Percentiles rank a stretch among this genome's conserved stretches.
These are phyloP conservation scores for Microglena sp. DNA, from an alignment of 139 green algal species.

Conservation along the genomic window DNA sequence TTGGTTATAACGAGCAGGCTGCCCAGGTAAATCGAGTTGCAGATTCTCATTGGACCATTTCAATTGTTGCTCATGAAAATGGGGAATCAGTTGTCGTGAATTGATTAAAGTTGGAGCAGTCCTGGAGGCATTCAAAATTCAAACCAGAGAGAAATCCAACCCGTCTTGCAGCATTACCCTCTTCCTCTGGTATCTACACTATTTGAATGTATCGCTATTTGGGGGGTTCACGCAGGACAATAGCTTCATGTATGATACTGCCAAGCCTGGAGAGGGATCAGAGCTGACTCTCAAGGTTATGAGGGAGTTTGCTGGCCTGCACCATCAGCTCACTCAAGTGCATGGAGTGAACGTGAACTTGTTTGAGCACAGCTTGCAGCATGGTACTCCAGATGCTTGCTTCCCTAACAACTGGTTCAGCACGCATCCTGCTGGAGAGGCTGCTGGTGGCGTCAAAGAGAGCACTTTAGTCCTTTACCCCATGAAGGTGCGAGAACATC, in stretches of 20 bases:
- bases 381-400: slow-evolving; percentile 85
- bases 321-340: slow-evolving; percentile 70
- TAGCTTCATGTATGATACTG: slow-evolving; percentile 71
- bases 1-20: slow-evolving; percentile 88
- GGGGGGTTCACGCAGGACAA: slow-evolving; percentile 69
- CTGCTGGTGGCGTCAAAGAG: slow-evolving; percentile 32
- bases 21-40: slow-evolving; percentile 53
- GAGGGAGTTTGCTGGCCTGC: slow-evolving; percentile 65
- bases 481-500: slow-evolving; percentile 60
- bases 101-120: too few species aligned
- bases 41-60: too few species aligned
- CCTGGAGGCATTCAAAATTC: too few species aligned
- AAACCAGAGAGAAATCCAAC: too few species aligned
- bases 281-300: slow-evolving; percentile 44
- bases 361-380: slow-evolving; percentile 61
- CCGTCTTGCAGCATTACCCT: too few species aligned
- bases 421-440: slow-evolving; percentile 23
- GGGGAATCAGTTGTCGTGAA: too few species aligned
- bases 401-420: slow-evolving; percentile 98
- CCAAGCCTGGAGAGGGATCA: slow-evolving; percentile 15
- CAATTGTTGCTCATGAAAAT: too few species aligned
- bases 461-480: slow-evolving; percentile 82
- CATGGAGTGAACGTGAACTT: slow-evolving; percentile 43
- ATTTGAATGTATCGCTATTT: too few species aligned
- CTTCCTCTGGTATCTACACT: too few species aligned